Conservation (phyloP, 257 asterid genomes). For the Gentiana straminea region DNA sequence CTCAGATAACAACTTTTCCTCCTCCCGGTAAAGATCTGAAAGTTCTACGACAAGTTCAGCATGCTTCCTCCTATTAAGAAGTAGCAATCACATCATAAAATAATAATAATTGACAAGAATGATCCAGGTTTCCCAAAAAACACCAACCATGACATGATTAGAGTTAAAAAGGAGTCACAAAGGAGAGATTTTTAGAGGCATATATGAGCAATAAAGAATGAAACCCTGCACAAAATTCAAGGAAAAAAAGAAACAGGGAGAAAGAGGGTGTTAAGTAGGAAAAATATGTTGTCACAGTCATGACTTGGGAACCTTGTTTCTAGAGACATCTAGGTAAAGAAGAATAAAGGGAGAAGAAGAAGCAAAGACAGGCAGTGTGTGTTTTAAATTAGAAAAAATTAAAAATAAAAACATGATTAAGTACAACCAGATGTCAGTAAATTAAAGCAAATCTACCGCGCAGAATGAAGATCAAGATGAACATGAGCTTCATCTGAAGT, state of each 20-base stretch:
- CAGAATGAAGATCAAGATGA: slow-evolving; percentile 98
- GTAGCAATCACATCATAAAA: slow-evolving; percentile 3
- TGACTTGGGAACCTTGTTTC: too few species aligned
- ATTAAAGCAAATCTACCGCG: slow-evolving; percentile 38
- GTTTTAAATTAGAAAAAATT: too few species aligned
- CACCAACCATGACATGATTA: too few species aligned
- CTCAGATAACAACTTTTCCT: slow-evolving; percentile 87
- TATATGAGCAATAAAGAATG: neutral
- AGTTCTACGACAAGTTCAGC: slow-evolving; percentile 93
- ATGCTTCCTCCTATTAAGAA: slow-evolving; percentile 84
- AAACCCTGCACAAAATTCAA: neutral
- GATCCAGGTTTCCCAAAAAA: neutral
- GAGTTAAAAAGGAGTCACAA: too few species aligned
- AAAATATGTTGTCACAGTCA: neutral
- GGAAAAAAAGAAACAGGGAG: slow-evolving; percentile 1
- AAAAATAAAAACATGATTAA: too few species aligned
- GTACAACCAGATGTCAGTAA: too few species aligned
- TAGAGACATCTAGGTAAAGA: too few species aligned
- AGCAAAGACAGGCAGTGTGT: too few species aligned
- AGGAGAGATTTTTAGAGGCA: slow-evolving; percentile 1
- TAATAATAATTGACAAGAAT: neutral
- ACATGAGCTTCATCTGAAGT: slow-evolving; percentile 98
- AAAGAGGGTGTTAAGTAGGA: neutral
- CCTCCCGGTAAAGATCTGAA: slow-evolving; percentile 70
- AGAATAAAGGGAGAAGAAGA: too few species aligned